Conservation (phyloP, 2,329 filamentous ascomycete species). For the Nectriaceae sp. region DNA sequence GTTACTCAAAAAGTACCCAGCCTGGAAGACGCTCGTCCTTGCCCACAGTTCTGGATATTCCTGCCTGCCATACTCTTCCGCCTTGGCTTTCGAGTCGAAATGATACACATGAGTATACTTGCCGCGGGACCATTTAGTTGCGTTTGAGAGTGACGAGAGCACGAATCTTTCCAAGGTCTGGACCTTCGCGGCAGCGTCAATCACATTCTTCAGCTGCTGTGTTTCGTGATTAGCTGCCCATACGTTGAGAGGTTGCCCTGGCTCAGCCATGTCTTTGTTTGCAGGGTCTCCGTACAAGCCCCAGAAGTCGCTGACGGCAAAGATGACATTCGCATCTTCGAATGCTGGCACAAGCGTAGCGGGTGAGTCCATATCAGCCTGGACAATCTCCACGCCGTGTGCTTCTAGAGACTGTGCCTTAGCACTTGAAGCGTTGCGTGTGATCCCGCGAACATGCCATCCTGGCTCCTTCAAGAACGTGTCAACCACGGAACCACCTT, state of each 20-base stretch:
- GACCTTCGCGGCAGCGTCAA: constrained; percentile 36
- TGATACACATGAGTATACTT: constrained; percentile 44
- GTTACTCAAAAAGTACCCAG: constrained; percentile 20
- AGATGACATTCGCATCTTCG: constrained; percentile 26
- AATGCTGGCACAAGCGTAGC: constrained; percentile 21
- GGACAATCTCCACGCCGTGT: constrained; percentile 24
- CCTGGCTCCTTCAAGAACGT: constrained; percentile 15
- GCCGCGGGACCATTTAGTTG: constrained; percentile 38
- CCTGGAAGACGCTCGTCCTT: constrained; percentile 23
- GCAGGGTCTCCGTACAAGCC: constrained; percentile 12
- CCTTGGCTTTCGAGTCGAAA: constrained; percentile 43
- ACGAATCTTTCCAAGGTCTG: constrained; percentile 39
- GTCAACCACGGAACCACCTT: too few species aligned
- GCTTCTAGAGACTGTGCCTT: constrained; percentile 17
- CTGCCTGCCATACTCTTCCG: constrained; percentile 27
- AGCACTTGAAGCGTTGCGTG: constrained; percentile 19
- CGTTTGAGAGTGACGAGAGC: constrained; percentile 38
- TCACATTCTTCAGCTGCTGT: constrained; percentile 37
- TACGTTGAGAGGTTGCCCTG: constrained; percentile 15
- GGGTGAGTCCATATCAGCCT: constrained; percentile 21
- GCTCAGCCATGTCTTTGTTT: constrained; percentile 12
- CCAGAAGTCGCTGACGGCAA: constrained; percentile 33
- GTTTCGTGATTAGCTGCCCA: constrained; percentile 33
- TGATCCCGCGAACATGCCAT: constrained; percentile 28
- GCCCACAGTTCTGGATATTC: constrained; percentile 19